Conservation (phyloP, 2,329 filamentous ascomycete genomes). For the Beauveria australis region DNA sequence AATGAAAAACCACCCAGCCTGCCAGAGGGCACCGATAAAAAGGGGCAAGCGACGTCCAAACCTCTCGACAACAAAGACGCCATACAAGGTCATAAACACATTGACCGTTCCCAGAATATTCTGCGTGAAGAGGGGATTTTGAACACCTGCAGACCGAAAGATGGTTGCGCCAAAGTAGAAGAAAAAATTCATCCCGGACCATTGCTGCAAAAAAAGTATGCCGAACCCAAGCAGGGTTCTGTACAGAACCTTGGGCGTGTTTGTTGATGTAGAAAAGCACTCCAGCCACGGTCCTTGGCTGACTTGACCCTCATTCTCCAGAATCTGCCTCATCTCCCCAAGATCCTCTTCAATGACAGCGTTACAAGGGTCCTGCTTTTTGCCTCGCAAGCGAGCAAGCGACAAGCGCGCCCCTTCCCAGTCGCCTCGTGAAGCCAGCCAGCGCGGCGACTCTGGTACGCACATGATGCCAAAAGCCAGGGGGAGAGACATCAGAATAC, state of each 20-base stretch:
- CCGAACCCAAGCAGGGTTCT: constrained; percentile 55
- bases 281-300: constrained; percentile 47
- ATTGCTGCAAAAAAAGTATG: constrained; percentile 60
- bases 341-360: constrained; percentile 42
- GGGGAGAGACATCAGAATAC: constrained; percentile 43
- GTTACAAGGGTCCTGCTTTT: constrained; percentile 37
- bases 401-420: constrained; percentile 42
- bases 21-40: constrained; percentile 59
- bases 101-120: constrained; percentile 63
- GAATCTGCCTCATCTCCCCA: constrained; percentile 40
- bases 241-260: constrained; percentile 51
- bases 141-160: constrained; percentile 57
- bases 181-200: constrained; percentile 55
- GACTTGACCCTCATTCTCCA: constrained; percentile 35
- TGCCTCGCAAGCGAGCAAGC: constrained; percentile 43
- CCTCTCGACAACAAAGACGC: constrained; percentile 60
- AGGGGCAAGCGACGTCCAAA: constrained; percentile 62
- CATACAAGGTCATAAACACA: constrained; percentile 57
- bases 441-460: constrained; percentile 50
- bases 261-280: constrained; percentile 49
- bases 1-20: constrained; percentile 55
- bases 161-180: constrained; percentile 61
- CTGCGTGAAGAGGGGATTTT: constrained; percentile 58
- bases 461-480: constrained; percentile 44
- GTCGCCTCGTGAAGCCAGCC: constrained; percentile 39